Evolutionary conservation across 1,284 basidiomycete species (phyloP), one percentile per base, ranked within the genome.

Genomic region (Rhodotorula sp.): DNA sequence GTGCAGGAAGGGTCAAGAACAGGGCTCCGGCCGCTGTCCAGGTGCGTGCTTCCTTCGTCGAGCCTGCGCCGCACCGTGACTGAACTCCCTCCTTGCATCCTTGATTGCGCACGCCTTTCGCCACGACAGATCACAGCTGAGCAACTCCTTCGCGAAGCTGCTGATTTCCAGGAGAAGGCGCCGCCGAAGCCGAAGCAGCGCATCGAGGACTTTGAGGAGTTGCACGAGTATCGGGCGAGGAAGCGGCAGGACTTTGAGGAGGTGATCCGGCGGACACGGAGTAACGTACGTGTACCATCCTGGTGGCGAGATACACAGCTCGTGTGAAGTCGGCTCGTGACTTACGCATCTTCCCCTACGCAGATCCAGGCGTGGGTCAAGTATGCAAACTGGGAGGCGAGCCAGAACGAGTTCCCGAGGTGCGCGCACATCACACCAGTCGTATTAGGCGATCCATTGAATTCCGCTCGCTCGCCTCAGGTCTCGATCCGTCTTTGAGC

Each of bases 211-310:
- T 91, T 92, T 77, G 96, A 99, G 80, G 96, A 99, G 81, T 88
- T 99, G 51, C 85, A 91, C 80, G 96, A 99, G 81, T 98, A 96
- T 78, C 88, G 92, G 68, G 93, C 92, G 30, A 84, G 96, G 69
- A 98, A 97, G 80, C 85, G 95, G 60, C 94, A 90, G 77, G 96
- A 99, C 80, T 99, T 94, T 74, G 96, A 99, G 81, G 94, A 96
- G 74, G 86, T 92, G 5, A 94, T 99, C 70, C 84, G 95, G 69
- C 86, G 94, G 77, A 95, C 92, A 34, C 84, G 93, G 70, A 88
- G 88, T 31, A 94, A 89, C 83, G 91, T 94, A 86, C 87, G 79
- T 77, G 85, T 82, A 8, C 59, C 46, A 63, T 47, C 68, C 64
- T 69, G 37, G 62, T 47, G 62, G 46, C 53, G 65, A 46, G n/a